Base-by-base conservation (phyloP, 169 alveolate species). In the Cryptosporidium felis region DNA sequence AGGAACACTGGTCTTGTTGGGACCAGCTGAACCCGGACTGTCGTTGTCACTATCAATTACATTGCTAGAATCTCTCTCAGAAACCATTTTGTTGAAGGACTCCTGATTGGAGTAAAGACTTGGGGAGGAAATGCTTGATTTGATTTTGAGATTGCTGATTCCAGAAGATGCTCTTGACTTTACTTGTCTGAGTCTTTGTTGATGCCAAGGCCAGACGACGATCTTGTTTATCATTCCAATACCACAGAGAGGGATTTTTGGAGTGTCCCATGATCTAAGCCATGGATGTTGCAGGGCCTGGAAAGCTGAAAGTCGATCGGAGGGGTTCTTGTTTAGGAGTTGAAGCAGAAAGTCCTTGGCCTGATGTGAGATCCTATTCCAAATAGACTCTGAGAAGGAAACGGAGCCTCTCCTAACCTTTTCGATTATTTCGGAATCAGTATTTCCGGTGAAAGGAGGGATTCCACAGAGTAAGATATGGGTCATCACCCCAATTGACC, bases 401-500 rank as follows among this genome's bases (percentile, higher is more conserved):
- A 62, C 61, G n/a, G 80, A 53, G 14, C 80, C 80, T 45, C 58
- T 34, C 42, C 66, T 60, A 18, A 80, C 81, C 28, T 60, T 63
- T 30, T 80, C 81, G 58, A 80, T 62, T 8, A 80, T 62, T 38
- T 62, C 89, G 16, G 40, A 36, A 34, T 62, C 80, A 4, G 82
- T 62, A 12, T 63, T 62, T 34, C 81, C 81, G 5, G 66, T 8
- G 89, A 94, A 94, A 8, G 96, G 96, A 26, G 95, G 95, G 21
- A 82, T 91, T n/a, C 97, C 97, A 45, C 96, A 93, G 14, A 96
- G 92, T 61, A 96, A 91, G 91, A 94, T 95, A 80, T 93, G 94
- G 60, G 95, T 93, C 44, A 96, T 94, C 8, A 95, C 97, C 4
- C 98, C 98, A 30, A 95, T 92, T 44, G 96, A 92, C 98, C 98